Evolutionary conservation across 78 protist species (phyloP).

Genomic region (Protostelium mycophagum): DNA sequence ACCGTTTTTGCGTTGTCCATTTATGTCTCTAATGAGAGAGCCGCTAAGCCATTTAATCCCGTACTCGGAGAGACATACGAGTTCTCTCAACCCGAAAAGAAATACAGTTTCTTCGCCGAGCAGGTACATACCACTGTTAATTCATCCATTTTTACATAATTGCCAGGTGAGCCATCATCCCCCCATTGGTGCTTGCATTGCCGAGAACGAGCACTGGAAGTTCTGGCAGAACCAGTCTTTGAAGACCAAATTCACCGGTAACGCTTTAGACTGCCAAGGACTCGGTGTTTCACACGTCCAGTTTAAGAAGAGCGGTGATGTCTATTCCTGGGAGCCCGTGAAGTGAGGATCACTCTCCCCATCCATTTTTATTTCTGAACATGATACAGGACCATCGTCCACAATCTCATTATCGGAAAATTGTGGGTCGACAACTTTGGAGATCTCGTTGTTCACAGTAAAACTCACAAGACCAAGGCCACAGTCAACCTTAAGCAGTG

Average conservation of each 20-base stretch:
- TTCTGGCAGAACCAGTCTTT: constrained; percentile 22
- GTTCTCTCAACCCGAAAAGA: constrained; percentile 8
- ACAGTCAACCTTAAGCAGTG: constrained; percentile 34
- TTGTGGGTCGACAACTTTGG: constrained; percentile 75
- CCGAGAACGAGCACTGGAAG: constrained; percentile 14
- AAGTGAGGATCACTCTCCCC: not conserved
- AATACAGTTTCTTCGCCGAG: constrained; percentile 39
- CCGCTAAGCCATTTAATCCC: constrained; percentile 60
- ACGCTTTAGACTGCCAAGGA: constrained; percentile 43
- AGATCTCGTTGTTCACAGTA: constrained; percentile 13
- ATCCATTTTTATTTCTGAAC: not conserved
- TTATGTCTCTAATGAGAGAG: not conserved
- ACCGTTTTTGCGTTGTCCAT: not conserved
- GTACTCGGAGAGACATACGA: constrained; percentile 65
- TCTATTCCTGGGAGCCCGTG: constrained; percentile 32
- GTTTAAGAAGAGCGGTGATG: constrained; percentile 17
- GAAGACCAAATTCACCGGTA: constrained; percentile 66
- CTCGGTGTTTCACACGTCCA: constrained; percentile 36
- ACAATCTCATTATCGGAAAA: constrained; percentile 49
- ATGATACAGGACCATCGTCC: constrained; percentile 30
- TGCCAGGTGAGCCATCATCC: constrained; percentile 66
- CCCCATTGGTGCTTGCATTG: constrained; percentile 27
- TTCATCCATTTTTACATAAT: not conserved
- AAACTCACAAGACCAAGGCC: constrained; percentile 24
- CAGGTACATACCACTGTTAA: constrained; percentile 11